phyloP scores from a whole-genome alignment of 2,329 filamentous ascomycete species.

The Aspergillus ochraceus region DNA sequence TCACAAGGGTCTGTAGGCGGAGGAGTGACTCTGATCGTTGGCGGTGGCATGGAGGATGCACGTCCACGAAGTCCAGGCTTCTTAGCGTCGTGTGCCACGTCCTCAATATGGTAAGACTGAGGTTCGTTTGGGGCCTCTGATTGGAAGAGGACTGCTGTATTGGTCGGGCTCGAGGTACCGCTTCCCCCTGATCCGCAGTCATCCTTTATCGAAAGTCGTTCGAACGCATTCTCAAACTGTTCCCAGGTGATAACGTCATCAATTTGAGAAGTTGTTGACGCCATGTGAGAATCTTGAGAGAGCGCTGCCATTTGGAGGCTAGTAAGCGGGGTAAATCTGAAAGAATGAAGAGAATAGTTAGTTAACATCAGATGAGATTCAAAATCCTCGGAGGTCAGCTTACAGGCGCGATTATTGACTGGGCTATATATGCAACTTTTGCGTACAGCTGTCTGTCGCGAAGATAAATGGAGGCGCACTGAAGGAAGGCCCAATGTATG shows the following conservation, averaged over 20 bases:
- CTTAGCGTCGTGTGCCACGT: not conserved
- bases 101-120: not conserved
- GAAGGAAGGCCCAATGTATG: not conserved
- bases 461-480: not conserved
- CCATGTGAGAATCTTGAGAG: not conserved
- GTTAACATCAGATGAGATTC: not conserved
- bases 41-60: not conserved
- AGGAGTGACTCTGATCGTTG: conserved; percentile 5
- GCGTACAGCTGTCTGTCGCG: not conserved
- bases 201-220: not conserved
- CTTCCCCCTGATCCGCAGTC: not conserved
- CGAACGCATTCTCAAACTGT: conserved; percentile 10
- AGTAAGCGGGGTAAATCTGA: not conserved
- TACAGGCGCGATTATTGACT: not conserved
- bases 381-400: not conserved
- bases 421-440: not conserved
- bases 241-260: conserved; percentile 14
- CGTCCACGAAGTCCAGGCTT: not conserved
- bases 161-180: too few species aligned
- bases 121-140: not conserved
- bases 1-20: not conserved
- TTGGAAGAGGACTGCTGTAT: not conserved
- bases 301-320: conserved; percentile 1
- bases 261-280: conserved; percentile 2
- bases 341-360: not conserved